phyloP scores from a whole-genome alignment of 441 rosid species.

The Eruca vesicaria region DNA sequence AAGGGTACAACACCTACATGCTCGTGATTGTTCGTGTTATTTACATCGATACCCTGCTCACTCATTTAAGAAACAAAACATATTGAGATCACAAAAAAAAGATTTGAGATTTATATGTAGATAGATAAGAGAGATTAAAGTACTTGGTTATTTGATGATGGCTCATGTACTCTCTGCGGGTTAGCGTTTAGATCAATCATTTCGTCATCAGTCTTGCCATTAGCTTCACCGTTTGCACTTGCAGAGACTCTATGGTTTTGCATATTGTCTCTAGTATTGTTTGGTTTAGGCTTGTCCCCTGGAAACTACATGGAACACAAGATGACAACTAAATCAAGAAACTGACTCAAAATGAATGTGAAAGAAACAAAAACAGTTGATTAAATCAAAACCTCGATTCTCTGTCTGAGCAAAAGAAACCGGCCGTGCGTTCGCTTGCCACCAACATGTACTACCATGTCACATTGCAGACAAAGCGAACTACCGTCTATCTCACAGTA shows the following conservation, averaged over 20 bases:
- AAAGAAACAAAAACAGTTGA: neutral
- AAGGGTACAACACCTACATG: slow-evolving; percentile 56
- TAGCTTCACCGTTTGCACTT: slow-evolving; percentile 41
- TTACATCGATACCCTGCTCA: slow-evolving; percentile 42
- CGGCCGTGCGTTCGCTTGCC: slow-evolving; percentile 74
- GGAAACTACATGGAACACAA: slow-evolving; percentile 58
- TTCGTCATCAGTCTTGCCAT: slow-evolving; percentile 49
- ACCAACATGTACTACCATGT: slow-evolving; percentile 76
- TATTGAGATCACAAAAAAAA: neutral
- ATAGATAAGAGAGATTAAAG: neutral
- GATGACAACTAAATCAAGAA: no score
- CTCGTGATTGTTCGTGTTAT: slow-evolving; percentile 50
- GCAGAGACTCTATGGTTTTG: slow-evolving; percentile 51
- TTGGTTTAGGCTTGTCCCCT: slow-evolving; percentile 59
- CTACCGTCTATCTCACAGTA: slow-evolving; percentile 82
- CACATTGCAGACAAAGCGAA: slow-evolving; percentile 83
- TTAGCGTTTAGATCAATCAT: slow-evolving; percentile 70
- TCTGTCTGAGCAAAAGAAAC: slow-evolving; percentile 66
- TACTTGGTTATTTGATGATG: slow-evolving; percentile 57
- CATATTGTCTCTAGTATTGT: slow-evolving; percentile 39
- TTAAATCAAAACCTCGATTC: slow-evolving; percentile 72
- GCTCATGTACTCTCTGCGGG: slow-evolving; percentile 58
- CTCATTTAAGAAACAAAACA: neutral
- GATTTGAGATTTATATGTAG: neutral
- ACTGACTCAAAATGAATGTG: neutral